Base-by-base conservation (phyloP, 305 asterid genomes). In the Solanum hybrid region DNA sequence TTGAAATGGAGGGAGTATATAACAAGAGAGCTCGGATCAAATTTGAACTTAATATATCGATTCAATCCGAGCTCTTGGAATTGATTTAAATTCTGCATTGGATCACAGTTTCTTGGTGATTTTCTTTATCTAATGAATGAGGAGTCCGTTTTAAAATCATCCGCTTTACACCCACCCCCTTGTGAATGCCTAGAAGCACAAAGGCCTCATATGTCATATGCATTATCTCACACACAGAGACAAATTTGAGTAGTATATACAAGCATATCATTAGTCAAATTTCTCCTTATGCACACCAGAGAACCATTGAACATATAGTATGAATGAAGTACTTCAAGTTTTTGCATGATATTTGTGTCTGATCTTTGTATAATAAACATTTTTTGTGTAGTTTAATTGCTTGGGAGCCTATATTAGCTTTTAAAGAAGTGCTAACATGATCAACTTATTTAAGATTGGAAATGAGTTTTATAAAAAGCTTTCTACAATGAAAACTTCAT, bases 401-500 rank as follows among this genome's bases (percentile, higher is more conserved):
- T 38, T 38, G 32, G 11, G 22, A 79, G 31, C 3, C 57, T 70
- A 22, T 22, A 34, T 34, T 80, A 80, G 2, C 86, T 57, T 57
- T 38, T 34, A 34, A 20, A 34, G 57, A 81, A 81, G 57, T 80
- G 72, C 87, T 41, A 82, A 41, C 26, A 70, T 11, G 77, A 41
- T 9, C 37, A 41, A 41, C 20, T 93, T 89, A 92, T 90, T 91
- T 91, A 89, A 65, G 93, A 91, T 33, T 91, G 37, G 73, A 93
- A 92, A 24, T 83, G 41, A 78, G 87, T 90, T 87, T 92, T 94
- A 24, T 93, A 92, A 38, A 38, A 91, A 91, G 61, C 90, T 92
- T 90, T 92, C 93, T 26, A 86, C 73, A 45, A 5, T 14, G 87
- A 27, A 10, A 83, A 86, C 90, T 89, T 91, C 93, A 78, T 94